phyloP scores from a whole-genome alignment of 2,329 filamentous ascomycete species.

The Fusarium guadeloupense region DNA sequence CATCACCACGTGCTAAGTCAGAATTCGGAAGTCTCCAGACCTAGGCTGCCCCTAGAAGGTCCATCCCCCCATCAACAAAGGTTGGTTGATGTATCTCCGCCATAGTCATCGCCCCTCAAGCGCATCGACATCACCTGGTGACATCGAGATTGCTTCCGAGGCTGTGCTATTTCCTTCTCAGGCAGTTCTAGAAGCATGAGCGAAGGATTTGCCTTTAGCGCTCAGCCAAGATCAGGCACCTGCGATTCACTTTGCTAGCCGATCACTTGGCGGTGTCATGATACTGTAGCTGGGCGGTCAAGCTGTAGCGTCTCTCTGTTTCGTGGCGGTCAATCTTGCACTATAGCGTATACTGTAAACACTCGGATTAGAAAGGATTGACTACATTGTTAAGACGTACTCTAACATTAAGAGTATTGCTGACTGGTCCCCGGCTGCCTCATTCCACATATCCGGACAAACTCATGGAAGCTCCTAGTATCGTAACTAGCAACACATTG shows the following conservation, averaged over 20 bases:
- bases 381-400: too few species aligned
- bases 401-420: too few species aligned
- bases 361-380: too few species aligned
- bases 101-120: slow-evolving; percentile 1
- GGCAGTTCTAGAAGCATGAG: slow-evolving; percentile 12
- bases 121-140: background rate
- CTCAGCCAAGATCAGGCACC: slow-evolving; percentile 5
- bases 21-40: slow-evolving; percentile 6
- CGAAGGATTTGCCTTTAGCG: background rate
- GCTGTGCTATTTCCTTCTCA: background rate
- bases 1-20: background rate
- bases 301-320: too few species aligned
- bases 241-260: background rate
- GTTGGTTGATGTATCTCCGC: background rate
- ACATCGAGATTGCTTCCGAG: background rate
- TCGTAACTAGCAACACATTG: slow-evolving; percentile 7
- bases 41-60: background rate
- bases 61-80: background rate
- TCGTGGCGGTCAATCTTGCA: too few species aligned
- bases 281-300: too few species aligned
- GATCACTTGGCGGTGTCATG: too few species aligned
- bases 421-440: background rate
- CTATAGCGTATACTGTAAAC: too few species aligned
- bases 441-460: background rate
- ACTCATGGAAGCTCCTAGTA: slow-evolving; percentile 11